Conservation (phyloP, 352 stramenopile genomes). For the Phytophthora aleatoria region DNA sequence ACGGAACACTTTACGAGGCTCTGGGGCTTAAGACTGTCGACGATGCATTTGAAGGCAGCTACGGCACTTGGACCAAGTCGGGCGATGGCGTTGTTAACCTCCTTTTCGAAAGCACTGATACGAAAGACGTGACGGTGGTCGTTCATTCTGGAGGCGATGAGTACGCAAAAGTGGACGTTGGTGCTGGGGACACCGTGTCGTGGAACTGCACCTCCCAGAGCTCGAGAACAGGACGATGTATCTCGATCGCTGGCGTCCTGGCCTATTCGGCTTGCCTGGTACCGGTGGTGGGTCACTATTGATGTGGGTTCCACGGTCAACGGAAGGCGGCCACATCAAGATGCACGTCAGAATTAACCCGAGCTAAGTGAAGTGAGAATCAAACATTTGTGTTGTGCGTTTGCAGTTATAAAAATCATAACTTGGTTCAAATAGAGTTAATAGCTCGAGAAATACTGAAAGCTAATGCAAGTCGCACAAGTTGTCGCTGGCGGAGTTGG, state of each 20-base stretch:
- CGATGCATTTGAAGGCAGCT: conserved; percentile 46
- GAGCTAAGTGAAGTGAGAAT: conserved; percentile 22
- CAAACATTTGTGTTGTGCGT: neutral
- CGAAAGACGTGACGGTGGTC: conserved; percentile 24
- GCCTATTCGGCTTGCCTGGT: conserved; percentile 29
- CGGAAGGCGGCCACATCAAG: conserved; percentile 33
- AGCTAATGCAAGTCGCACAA: conserved; percentile 62
- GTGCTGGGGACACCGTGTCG: conserved; percentile 31
- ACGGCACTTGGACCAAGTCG: conserved; percentile 44
- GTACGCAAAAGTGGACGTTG: conserved; percentile 41
- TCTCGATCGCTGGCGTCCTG: conserved; percentile 56
- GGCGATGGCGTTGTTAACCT: conserved; percentile 39
- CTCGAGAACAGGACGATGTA: conserved; percentile 61
- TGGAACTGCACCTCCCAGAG: conserved; percentile 38
- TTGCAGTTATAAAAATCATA: neutral
- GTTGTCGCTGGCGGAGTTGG: conserved; percentile 42
- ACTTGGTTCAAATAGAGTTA: conserved; percentile 39
- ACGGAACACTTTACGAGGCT: conserved; percentile 39
- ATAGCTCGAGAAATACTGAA: conserved; percentile 68
- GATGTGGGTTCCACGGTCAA: conserved; percentile 43
- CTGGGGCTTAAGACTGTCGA: conserved; percentile 29
- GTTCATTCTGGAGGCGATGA: conserved; percentile 38
- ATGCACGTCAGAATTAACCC: conserved; percentile 47
- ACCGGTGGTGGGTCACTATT: conserved; percentile 39
- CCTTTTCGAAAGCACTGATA: conserved; percentile 44